phyloP scores from a whole-genome alignment of 2,329 filamentous ascomycete genomes.

The Metarhizium guizhouense region DNA sequence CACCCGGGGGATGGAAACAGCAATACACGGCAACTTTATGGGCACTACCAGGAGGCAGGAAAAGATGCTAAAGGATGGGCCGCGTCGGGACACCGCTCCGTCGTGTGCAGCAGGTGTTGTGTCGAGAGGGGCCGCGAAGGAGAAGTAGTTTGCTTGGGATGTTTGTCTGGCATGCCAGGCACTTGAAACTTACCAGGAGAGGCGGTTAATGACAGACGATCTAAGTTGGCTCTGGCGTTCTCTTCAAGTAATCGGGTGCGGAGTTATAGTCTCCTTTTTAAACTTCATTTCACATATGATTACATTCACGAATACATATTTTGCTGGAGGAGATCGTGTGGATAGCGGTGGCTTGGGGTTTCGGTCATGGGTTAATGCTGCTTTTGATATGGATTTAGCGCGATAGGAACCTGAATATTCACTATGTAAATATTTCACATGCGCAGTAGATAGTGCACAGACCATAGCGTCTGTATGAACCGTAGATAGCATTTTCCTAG shows the following conservation, averaged over 20 bases:
- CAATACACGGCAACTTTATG: neutral
- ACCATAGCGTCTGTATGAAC: neutral
- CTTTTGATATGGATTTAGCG: neutral
- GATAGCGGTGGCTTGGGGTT: neutral
- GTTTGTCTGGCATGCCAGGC: conserved; percentile 38
- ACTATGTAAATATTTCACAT: neutral
- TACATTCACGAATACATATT: neutral
- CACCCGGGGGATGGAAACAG: neutral
- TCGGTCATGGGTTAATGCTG: neutral
- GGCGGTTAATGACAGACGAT: neutral
- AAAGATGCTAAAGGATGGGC: conserved; percentile 23
- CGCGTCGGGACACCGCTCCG: conserved; percentile 36
- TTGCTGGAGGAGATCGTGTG: neutral
- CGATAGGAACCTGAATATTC: neutral
- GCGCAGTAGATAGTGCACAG: neutral
- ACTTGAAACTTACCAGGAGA: conserved; percentile 15
- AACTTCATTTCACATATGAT: neutral
- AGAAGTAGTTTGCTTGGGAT: conserved; percentile 58
- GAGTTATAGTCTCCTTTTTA: no score
- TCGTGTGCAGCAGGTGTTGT: conserved; percentile 60
- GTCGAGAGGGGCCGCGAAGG: conserved; percentile 56
- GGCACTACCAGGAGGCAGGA: conserved; percentile 1
- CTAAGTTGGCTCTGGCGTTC: neutral
- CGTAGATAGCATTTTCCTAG: neutral
- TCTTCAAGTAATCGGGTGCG: neutral